Evolutionary conservation across 306 rosid species (phyloP).

Genomic region (Ochetophila trinervis): DNA sequence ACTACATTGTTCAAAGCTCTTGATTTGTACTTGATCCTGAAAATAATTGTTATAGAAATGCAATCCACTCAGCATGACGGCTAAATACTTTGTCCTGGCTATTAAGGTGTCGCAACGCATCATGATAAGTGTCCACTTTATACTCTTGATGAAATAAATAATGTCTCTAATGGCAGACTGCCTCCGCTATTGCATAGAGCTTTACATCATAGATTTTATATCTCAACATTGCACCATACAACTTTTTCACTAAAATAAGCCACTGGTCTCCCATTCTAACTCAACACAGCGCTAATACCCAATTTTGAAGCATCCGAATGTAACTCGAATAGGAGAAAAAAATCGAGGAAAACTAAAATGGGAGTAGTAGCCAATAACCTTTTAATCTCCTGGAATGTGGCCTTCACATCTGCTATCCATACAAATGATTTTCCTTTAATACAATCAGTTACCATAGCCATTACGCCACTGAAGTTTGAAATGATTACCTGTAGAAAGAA

Average conservation of each 20-base stretch:
- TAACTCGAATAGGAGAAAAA: not conserved
- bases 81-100: not conserved
- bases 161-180: not conserved
- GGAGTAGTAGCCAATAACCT: no score
- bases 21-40: no score
- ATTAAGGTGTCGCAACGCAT: not conserved
- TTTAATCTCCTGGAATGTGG: no score
- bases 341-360: no score
- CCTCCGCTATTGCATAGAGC: conserved; percentile 1
- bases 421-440: no score
- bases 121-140: not conserved
- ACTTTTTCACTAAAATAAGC: not conserved
- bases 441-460: no score
- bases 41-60: no score
- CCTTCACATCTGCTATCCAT: no score
- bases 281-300: not conserved
- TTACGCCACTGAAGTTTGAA: no score
- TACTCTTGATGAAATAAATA: not conserved
- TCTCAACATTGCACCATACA: not conserved
- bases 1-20: not conserved
- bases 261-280: not conserved
- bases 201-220: conserved; percentile 4
- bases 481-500: no score
- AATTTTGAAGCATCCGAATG: not conserved
- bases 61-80: not conserved